Conservation (phyloP, 495 filamentous ascomycete genomes). For the Penicillium chermesinum region DNA sequence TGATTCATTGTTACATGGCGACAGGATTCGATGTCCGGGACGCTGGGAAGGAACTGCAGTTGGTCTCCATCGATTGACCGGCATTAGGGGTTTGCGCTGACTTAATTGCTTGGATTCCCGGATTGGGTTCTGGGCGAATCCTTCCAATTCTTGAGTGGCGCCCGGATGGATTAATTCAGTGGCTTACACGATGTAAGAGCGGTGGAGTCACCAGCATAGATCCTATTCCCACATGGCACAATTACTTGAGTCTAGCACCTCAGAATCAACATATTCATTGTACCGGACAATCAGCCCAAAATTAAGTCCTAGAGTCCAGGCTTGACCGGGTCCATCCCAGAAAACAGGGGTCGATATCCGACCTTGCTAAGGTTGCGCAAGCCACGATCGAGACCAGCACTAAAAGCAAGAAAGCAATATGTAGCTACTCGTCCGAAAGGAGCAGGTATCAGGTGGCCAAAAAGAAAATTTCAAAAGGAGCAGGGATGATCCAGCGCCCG, state of each 20-base stretch:
- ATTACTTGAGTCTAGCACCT: not conserved
- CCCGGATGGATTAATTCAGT: not conserved
- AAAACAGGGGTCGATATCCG: not conserved
- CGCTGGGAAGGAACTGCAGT: not conserved
- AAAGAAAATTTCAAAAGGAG: constrained; percentile 4
- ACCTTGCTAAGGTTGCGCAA: not conserved
- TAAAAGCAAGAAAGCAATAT: not conserved
- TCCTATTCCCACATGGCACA: not conserved
- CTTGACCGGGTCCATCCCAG: not conserved
- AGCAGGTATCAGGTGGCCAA: constrained; percentile 12
- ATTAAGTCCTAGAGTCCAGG: not conserved
- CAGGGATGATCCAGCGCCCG: no score
- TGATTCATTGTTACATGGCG: not conserved
- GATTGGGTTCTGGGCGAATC: no score
- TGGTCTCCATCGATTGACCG: no score
- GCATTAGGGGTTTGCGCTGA: not conserved
- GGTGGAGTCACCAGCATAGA: not conserved
- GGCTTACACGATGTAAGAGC: not conserved
- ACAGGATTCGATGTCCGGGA: not conserved
- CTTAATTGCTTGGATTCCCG: not conserved
- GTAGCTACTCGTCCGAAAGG: not conserved
- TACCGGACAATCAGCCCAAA: not conserved
- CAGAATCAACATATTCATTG: not conserved
- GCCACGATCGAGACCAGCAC: not conserved
- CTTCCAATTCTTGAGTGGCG: no score